Evolutionary conservation across 805 yeast species (phyloP).

Genomic region (Yamadazyma laniorum): DNA sequence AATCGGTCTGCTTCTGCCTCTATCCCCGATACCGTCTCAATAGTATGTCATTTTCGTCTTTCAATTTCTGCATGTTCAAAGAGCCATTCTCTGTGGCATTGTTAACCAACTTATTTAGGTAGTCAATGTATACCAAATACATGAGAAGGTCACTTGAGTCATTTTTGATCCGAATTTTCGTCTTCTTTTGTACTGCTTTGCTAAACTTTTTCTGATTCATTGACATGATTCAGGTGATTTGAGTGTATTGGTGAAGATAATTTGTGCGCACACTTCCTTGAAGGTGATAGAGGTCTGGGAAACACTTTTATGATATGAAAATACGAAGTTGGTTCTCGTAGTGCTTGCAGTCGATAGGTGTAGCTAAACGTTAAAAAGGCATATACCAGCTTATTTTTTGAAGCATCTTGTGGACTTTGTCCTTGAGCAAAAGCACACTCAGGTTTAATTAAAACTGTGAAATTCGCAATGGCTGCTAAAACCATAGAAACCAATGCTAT

Average conservation of each 20-base stretch:
- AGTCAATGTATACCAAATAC: constrained; percentile 14
- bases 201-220: constrained; percentile 13
- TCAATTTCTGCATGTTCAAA: constrained; percentile 4
- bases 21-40: constrained; percentile 14
- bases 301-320: too few relatives aligned
- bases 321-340: too few relatives aligned
- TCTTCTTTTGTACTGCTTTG: constrained; percentile 10
- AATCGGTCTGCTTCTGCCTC: too few relatives aligned
- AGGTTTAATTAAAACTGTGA: too few relatives aligned
- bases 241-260: not conserved
- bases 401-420: too few relatives aligned
- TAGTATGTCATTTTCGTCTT: constrained; percentile 5
- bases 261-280: not conserved
- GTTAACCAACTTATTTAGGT: constrained; percentile 8
- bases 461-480: too few relatives aligned
- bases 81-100: constrained; percentile 5
- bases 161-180: constrained; percentile 11
- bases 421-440: too few relatives aligned
- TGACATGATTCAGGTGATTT: constrained; percentile 1
- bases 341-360: too few relatives aligned
- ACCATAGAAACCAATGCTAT: too few relatives aligned
- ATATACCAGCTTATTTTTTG: too few relatives aligned
- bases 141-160: constrained; percentile 14
- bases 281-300: too few relatives aligned
- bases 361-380: too few relatives aligned